Evolutionary conservation across 1,139 yeast genomes (phyloP).

Genomic region (Taphrina confusa): DNA sequence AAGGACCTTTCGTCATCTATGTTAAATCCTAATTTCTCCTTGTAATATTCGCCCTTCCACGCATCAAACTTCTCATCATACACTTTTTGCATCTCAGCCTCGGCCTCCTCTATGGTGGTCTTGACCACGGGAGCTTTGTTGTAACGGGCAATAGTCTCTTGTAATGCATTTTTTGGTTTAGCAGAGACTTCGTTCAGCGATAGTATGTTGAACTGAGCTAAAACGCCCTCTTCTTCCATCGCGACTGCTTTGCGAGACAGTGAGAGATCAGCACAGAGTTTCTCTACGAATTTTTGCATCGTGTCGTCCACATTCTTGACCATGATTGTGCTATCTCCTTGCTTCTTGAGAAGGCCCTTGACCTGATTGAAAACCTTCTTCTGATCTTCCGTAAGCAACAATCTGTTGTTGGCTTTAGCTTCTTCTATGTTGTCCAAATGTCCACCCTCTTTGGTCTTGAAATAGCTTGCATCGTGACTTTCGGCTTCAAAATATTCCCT

Average conservation of each 20-base stretch:
- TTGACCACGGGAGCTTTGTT: constrained; percentile 70
- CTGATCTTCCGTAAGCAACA: constrained; percentile 70
- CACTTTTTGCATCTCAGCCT: constrained; percentile 48
- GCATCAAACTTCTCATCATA: constrained; percentile 59
- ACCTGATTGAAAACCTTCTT: constrained; percentile 58
- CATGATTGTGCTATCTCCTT: constrained; percentile 7
- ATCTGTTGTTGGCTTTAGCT: constrained; percentile 54
- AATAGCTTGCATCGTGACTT: constrained; percentile 80
- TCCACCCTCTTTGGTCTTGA: constrained; percentile 75
- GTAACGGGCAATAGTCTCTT: constrained; percentile 51
- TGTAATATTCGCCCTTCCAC: constrained; percentile 85
- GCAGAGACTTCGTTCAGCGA: constrained; percentile 34
- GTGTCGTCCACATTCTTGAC: constrained; percentile 38
- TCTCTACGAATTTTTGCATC: constrained; percentile 44
- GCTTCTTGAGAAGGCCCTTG: constrained; percentile 19
- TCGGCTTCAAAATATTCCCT: constrained; percentile 57
- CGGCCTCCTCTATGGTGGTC: constrained; percentile 61
- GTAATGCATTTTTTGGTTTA: constrained; percentile 42
- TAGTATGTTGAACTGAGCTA: constrained; percentile 44
- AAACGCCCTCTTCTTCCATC: constrained; percentile 55
- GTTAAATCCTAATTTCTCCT: constrained; percentile 71
- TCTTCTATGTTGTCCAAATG: constrained; percentile 47
- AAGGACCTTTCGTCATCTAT: constrained; percentile 57
- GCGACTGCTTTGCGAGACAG: constrained; percentile 67
- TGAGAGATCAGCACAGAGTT: constrained; percentile 43